A percentile compares a stretch with the other conserved stretches of the same genome.
These are phyloP conservation scores for Rosa rugosa DNA, from an alignment of 306 rosid genomes.

Conservation along the genomic window DNA sequence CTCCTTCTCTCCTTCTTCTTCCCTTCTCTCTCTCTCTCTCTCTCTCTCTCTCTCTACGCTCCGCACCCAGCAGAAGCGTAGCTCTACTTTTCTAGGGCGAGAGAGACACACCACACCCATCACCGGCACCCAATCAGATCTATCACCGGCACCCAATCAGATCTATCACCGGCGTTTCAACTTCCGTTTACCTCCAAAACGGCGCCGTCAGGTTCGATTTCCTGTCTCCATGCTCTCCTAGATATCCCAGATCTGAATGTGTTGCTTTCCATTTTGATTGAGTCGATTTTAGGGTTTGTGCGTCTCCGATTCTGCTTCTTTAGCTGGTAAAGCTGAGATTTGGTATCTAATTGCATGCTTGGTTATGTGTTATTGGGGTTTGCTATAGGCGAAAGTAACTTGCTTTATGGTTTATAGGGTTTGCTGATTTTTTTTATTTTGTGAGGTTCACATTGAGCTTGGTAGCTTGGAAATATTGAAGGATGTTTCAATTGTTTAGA, in stretches of 20 bases:
- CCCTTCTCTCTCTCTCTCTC: too few species aligned
- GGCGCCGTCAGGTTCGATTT: constrained; percentile 27
- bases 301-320: background rate
- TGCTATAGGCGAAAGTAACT: background rate
- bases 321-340: background rate
- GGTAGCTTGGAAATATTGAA: background rate
- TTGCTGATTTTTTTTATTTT: background rate
- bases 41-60: constrained; percentile 37
- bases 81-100: constrained; percentile 15
- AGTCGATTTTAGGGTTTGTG: constrained; percentile 18
- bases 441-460: background rate
- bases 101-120: background rate
- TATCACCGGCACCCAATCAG: too few species aligned
- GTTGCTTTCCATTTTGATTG: background rate
- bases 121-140: constrained; percentile 11
- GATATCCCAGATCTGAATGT: constrained; percentile 40
- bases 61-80: constrained; percentile 49
- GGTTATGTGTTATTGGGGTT: background rate
- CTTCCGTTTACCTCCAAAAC: background rate
- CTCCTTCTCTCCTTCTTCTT: too few species aligned
- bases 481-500: background rate
- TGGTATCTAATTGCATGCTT: constrained; percentile 21
- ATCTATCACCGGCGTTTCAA: background rate
- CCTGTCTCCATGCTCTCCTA: background rate
- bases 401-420: background rate